A percentile compares a stretch with the other conserved stretches of the same genome.
Conservation (phyloP, 176 grass and related monocot species). For the Carex myosuroides region DNA sequence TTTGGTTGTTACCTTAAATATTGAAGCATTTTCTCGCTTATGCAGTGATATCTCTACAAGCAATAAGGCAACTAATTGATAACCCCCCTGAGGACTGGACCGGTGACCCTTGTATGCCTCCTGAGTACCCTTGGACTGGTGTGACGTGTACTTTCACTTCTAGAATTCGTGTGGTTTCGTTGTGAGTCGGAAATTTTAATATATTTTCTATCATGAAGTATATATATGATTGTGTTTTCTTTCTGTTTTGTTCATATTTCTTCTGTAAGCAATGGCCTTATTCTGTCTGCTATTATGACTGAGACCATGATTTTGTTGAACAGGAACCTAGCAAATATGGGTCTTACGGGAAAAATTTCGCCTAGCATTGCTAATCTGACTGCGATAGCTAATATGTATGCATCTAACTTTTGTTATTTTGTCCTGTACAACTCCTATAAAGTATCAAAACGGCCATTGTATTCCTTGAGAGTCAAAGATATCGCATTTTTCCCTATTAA, state of each 20-base stretch:
- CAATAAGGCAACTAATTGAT: slow-evolving; percentile 44
- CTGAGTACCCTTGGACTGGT: slow-evolving; percentile 76
- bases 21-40: slow-evolving; percentile 9
- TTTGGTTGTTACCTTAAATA: neutral
- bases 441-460: neutral
- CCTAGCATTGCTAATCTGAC: slow-evolving; percentile 57
- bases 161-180: slow-evolving; percentile 56
- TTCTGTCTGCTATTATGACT: neutral
- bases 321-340: slow-evolving; percentile 84
- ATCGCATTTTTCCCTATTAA: neutral
- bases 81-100: slow-evolving; percentile 76
- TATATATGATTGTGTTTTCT: slow-evolving; percentile 16
- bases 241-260: slow-evolving; percentile 2
- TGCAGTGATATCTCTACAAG: slow-evolving; percentile 51
- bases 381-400: slow-evolving; percentile 70
- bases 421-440: neutral
- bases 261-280: neutral
- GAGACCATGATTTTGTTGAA: slow-evolving; percentile 23
- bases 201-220: slow-evolving; percentile 2
- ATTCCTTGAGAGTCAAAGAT: neutral
- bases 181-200: slow-evolving; percentile 53
- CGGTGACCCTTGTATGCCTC: slow-evolving; percentile 92
- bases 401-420: neutral
- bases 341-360: slow-evolving; percentile 55
- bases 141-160: slow-evolving; percentile 52